Evolutionary conservation across 108 stramenopile species (phyloP), one percentile per base, ranked within the genome.

Genomic region (Fistulifera pelliculosa): DNA sequence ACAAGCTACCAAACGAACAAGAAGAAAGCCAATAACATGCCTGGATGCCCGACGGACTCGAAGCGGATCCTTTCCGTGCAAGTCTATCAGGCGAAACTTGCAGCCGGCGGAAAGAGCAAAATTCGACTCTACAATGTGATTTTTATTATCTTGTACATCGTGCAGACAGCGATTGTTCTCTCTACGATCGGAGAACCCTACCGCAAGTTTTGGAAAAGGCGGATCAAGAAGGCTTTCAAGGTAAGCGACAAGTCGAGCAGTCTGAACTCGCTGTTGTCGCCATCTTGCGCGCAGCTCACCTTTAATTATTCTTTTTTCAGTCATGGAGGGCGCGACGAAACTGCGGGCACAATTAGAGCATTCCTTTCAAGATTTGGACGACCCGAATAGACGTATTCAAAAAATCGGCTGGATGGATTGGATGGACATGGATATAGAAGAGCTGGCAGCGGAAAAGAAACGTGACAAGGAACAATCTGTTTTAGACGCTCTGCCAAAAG

Each of bases 381-480:
- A 93, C 65, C 82, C 83, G 15, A 67, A 85, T 49, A 79, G 91
- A 17, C 65, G 66, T 42, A 63, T 75, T 0, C 49, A 73, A 5
- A 84, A 86, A 56, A 51, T 77, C 19, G 80, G 80, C 0, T 88
- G 84, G 83, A 79, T 85, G 43, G 79, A 75, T 50, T 93, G 86
- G 86, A 75, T 88, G 79, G 64, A 80, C 8, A 85, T 86, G 82
- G 91, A 93, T 55, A 87, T 87, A 28, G 91, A 93, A 80, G 91
- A 93, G 52, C 75, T 83, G 41, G 91, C 80, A 0, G 82, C 56
- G 1, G 71, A 70, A n/a, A 93, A 93, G 56, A 88, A 86, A 52
- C 74, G 68, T 15, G 76, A 83, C 60, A 86, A 78, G 64, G 78
- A 85, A 47, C 52, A 76, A 38, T 55, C 47, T 2, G 83, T 92